Percentiles rank a stretch among this genome's conserved stretches.
These are phyloP conservation scores for Annulohypoxylon moriforme DNA, from an alignment of 495 filamentous ascomycete genomes.

Conservation along the genomic window DNA sequence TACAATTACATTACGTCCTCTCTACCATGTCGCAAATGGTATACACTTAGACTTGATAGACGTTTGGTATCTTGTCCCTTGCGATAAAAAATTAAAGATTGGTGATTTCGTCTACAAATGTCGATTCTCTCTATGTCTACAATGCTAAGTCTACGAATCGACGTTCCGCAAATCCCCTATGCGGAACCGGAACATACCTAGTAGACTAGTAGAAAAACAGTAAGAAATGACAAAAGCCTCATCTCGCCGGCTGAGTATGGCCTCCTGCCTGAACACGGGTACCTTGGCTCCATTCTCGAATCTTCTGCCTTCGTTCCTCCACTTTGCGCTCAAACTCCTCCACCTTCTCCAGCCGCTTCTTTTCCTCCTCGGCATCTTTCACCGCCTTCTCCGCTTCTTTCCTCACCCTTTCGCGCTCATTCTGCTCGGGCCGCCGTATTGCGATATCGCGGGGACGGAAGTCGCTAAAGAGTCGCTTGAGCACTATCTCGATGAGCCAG, in stretches of 20 bases:
- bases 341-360: slow-evolving; percentile 60
- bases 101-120: slow-evolving; percentile 4
- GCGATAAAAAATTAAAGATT: not conserved
- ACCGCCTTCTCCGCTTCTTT: slow-evolving; percentile 70
- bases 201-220: not conserved
- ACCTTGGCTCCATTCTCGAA: slow-evolving; percentile 41
- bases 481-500: slow-evolving; percentile 85
- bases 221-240: not conserved
- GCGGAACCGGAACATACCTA: not conserved
- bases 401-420: slow-evolving; percentile 77
- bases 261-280: not conserved
- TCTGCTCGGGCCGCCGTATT: slow-evolving; percentile 83
- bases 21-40: no score
- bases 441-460: slow-evolving; percentile 96
- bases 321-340: slow-evolving; percentile 63
- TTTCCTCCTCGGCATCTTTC: slow-evolving; percentile 65
- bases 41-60: not conserved
- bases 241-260: slow-evolving; percentile 11
- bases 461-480: slow-evolving; percentile 91
- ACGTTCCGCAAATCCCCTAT: not conserved
- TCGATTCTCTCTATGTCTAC: slow-evolving; percentile 30
- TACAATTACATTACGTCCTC: no score
- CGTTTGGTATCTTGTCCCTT: not conserved
- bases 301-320: slow-evolving; percentile 51
- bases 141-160: slow-evolving; percentile 27